Conservation (phyloP, 208 protist species). For the Trypanosoma lewisi region DNA sequence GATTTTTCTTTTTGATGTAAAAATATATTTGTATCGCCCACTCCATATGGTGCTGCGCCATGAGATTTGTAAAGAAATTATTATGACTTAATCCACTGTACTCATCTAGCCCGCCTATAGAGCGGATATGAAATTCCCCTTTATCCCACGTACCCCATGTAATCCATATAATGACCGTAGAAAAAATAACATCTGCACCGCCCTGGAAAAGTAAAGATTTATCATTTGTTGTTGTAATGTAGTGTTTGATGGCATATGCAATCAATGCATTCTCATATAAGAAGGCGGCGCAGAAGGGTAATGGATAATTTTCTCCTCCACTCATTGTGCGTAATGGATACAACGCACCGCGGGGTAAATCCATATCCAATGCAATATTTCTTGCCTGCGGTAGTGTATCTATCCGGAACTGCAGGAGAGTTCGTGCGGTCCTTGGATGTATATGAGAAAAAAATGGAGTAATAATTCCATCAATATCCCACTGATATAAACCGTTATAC, state of each 20-base stretch:
- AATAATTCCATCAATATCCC: constrained; percentile 88
- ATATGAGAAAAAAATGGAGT: constrained; percentile 83
- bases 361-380: constrained; percentile 71
- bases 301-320: constrained; percentile 60
- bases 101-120: constrained; percentile 80
- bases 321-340: constrained; percentile 84
- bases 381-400: constrained; percentile 71
- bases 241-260: constrained; percentile 74
- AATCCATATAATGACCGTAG: constrained; percentile 80
- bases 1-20: constrained; percentile 51
- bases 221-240: constrained; percentile 83
- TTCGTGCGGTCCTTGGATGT: constrained; percentile 65
- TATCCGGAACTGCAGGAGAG: constrained; percentile 85
- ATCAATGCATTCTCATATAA: constrained; percentile 87
- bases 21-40: constrained; percentile 74
- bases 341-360: constrained; percentile 77
- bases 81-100: constrained; percentile 87
- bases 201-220: constrained; percentile 54
- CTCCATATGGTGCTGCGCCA: constrained; percentile 84
- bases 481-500: constrained; percentile 73
- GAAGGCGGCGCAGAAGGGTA: constrained; percentile 71
- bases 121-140: constrained; percentile 81
- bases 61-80: constrained; percentile 91
- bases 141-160: constrained; percentile 87
- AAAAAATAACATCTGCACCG: constrained; percentile 80